A percentile compares a stretch with the other conserved stretches of the same genome.
Evolutionary conservation across 23 red algal genomes (phyloP).

Genomic region (Gracilaria gracilis): DNA sequence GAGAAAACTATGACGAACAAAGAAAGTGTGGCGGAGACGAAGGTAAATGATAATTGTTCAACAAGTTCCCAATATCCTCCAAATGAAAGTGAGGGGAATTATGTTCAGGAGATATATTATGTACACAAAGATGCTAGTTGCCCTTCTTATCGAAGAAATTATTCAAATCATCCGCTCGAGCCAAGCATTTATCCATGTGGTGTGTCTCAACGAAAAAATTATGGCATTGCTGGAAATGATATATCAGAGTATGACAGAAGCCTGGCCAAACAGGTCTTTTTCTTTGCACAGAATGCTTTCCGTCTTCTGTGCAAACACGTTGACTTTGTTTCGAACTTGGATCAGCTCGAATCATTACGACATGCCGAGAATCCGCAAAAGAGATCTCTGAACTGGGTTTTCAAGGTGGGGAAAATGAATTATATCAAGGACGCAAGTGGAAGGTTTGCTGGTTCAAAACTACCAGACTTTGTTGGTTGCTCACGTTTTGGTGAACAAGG

Average conservation of each 20-base stretch:
- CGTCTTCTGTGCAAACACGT: background rate
- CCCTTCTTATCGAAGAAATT: too few species aligned
- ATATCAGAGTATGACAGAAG: background rate
- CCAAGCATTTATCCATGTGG: too few species aligned
- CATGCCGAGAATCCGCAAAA: background rate
- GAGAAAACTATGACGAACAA: background rate
- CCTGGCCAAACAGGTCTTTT: conserved; percentile 17
- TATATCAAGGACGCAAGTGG: background rate
- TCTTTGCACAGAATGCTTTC: background rate
- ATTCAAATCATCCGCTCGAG: too few species aligned
- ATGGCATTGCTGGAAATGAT: background rate
- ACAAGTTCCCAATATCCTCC: too few species aligned
- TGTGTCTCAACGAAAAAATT: too few species aligned
- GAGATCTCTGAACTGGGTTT: background rate
- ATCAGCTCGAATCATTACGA: background rate
- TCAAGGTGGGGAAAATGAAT: background rate
- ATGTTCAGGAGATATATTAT: too few species aligned
- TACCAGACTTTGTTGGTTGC: background rate
- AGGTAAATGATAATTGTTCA: too few species aligned
- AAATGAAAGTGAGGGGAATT: too few species aligned
- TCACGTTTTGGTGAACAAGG: background rate
- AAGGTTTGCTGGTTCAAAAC: background rate
- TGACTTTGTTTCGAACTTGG: background rate
- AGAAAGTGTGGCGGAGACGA: too few species aligned
- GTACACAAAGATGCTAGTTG: too few species aligned